Conservation (phyloP, 208 protist genomes). For the Trypanosoma conorhini region DNA sequence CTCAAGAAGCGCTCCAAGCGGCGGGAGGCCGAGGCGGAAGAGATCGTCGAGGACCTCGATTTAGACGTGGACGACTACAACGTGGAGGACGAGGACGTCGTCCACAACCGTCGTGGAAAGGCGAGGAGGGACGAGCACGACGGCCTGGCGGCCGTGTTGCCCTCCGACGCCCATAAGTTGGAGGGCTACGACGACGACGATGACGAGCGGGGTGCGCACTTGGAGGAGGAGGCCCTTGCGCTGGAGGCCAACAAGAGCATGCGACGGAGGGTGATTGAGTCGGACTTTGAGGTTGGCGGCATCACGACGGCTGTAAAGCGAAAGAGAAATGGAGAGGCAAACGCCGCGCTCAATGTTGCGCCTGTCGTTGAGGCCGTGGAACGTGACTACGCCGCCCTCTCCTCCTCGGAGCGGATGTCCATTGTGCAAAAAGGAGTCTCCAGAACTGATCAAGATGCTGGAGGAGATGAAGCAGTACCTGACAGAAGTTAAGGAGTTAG, state of each 20-base stretch:
- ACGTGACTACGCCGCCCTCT: conserved; percentile 86
- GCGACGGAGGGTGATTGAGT: conserved; percentile 58
- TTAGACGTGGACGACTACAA: conserved; percentile 52
- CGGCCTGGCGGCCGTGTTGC: conserved; percentile 42
- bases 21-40: conserved; percentile 32
- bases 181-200: conserved; percentile 77
- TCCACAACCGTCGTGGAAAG: conserved; percentile 36
- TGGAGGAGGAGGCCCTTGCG: conserved; percentile 84
- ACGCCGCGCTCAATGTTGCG: conserved; percentile 39
- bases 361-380: conserved; percentile 87
- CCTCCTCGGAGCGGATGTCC: conserved; percentile 80
- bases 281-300: conserved; percentile 83
- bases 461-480: conserved; percentile 87
- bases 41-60: conserved; percentile 79
- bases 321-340: conserved; percentile 26
- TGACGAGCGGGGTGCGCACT: conserved; percentile 71
- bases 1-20: conserved; percentile 41
- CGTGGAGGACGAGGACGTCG: conserved; percentile 49
- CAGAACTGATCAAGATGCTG: conserved; percentile 90
- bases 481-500: conserved; percentile 80
- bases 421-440: conserved; percentile 91
- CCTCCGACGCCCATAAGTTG: conserved; percentile 83
- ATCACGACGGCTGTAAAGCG: conserved; percentile 35
- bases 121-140: conserved; percentile 20
- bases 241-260: conserved; percentile 53